Evolutionary conservation across 805 yeast genomes (phyloP), one percentile per base, ranked within the genome.

Genomic region (Ogataea glucozyma): DNA sequence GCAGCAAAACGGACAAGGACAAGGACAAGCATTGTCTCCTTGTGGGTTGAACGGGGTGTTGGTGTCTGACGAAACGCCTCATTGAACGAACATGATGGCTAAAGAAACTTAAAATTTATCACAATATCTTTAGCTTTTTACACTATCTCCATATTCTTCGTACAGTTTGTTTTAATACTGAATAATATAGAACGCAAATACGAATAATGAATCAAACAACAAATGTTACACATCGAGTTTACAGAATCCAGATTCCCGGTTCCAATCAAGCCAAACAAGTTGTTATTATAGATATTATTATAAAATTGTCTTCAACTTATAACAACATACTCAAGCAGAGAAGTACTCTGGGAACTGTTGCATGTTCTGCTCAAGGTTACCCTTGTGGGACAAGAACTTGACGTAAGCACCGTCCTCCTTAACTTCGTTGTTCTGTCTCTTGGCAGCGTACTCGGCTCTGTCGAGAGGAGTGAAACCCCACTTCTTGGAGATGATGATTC

Each of bases 381-480:
- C 99, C 83, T 88, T 89, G 79, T 76, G 87, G 72, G 93, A 78
- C 77, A 93, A 82, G 88, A 93, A 93, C 85, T 93, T 93, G 69
- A 93, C 98, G 79, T 84, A 93, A 73, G 99, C 95, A 86, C 99
- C 99, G 68, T 93, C 99, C 67, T 91, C 97, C 80, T 88, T 88
- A 71, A 93, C 96, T 81, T 91, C 97, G 79, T 96, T 96, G 70
- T 88, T 86, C 74, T 86, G 85, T 81, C 93, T 89, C 79, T 84
- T 88, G 67, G 78, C 81, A 69, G 88, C 79, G 85, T 91, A 93
- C 69, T 93, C 97, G 49, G 79, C 96, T 80, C 99, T 88, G 95
- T 91, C 81, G 71, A 93, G 85, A 75, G 86, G 87, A 76, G 99
- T 93, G 97, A 93, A 93, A 79, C 99, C 99, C 99, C 99, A 93